Conservation (phyloP, 768 basidiomycete genomes). For the Naganishia randhawae region DNA sequence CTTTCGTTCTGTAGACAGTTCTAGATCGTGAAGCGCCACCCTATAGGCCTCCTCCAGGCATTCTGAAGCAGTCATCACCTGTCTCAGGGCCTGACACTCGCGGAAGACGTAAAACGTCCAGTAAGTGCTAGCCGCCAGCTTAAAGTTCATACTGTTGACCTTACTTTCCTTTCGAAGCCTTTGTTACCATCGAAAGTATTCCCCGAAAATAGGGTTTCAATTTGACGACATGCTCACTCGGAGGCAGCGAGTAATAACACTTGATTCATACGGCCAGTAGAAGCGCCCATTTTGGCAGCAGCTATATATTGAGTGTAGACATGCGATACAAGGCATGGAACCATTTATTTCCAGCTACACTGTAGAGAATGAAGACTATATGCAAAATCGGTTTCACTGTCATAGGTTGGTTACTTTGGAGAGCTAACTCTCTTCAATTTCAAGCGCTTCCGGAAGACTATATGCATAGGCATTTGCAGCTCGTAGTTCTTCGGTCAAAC, state of each 20-base stretch:
- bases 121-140: neutral
- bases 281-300: too few species aligned
- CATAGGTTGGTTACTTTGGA: too few species aligned
- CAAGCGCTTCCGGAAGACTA: too few species aligned
- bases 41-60: neutral
- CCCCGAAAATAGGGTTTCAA: constrained; percentile 4
- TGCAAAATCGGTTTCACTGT: too few species aligned
- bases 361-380: too few species aligned
- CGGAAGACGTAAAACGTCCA: constrained; percentile 25
- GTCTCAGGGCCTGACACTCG: neutral
- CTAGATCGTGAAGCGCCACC: constrained; percentile 20
- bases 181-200: constrained; percentile 18
- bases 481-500: constrained; percentile 26
- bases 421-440: too few species aligned
- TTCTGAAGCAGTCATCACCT: constrained; percentile 17
- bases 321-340: too few species aligned
- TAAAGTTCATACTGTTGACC: neutral
- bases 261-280: too few species aligned
- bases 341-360: too few species aligned
- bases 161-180: neutral
- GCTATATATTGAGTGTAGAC: too few species aligned
- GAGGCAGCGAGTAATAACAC: neutral
- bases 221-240: neutral
- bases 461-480: constrained; percentile 51
- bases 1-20: constrained; percentile 17